These are phyloP conservation scores for Thalassiosira mediterranea DNA, from an alignment of 352 stramenopile genomes.

Conservation along the genomic window DNA sequence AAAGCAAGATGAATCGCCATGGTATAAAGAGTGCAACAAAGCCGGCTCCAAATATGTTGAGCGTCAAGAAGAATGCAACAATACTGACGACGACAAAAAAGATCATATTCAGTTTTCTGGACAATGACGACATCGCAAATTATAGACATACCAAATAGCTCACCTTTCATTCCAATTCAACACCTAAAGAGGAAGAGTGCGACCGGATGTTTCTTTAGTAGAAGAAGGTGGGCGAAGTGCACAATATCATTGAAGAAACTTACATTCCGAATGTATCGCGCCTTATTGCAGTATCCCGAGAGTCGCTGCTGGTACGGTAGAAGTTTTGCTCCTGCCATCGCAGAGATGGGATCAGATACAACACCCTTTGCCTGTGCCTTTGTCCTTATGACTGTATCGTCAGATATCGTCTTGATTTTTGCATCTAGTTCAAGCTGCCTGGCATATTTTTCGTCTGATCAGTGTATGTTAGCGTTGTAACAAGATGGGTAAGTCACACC, in stretches of 20 bases:
- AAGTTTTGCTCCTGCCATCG: constrained; percentile 37
- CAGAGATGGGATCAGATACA: constrained; percentile 38
- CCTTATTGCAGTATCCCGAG: constrained; percentile 35
- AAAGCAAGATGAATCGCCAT: constrained; percentile 70
- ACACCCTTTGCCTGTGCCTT: constrained; percentile 38
- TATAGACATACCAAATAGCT: too few relatives aligned
- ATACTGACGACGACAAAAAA: too few relatives aligned
- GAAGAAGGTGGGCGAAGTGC: too few relatives aligned
- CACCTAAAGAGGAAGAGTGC: too few relatives aligned
- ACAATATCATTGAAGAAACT: too few relatives aligned
- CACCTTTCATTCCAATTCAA: constrained; percentile 70
- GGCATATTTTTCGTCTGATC: constrained; percentile 24
- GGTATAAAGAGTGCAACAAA: constrained; percentile 62
- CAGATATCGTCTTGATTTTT: constrained; percentile 56
- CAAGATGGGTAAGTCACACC: too few relatives aligned
- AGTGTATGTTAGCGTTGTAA: too few relatives aligned
- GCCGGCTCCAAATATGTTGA: constrained; percentile 51
- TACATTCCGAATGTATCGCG: constrained; percentile 49
- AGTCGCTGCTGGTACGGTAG: constrained; percentile 33
- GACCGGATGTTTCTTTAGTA: too few relatives aligned
- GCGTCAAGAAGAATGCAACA: constrained; percentile 67
- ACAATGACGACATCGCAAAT: too few relatives aligned
- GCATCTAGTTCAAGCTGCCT: constrained; percentile 56
- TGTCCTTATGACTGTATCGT: constrained; percentile 58
- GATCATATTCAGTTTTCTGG: too few relatives aligned